Conservation (phyloP, 768 basidiomycete species). For the Collybia sordida region DNA sequence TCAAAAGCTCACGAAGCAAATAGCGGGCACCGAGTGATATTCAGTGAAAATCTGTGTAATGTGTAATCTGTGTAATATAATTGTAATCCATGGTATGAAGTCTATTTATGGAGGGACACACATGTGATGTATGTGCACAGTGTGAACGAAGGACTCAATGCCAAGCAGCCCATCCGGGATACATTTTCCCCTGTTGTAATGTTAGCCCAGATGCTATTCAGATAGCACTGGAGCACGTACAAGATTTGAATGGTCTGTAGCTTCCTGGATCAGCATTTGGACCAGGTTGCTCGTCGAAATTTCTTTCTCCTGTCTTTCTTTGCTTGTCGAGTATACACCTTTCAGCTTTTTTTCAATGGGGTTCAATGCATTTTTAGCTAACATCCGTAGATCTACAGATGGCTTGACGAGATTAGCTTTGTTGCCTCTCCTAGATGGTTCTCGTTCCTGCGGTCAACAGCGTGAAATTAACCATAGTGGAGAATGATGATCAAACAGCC, state of each 20-base stretch:
- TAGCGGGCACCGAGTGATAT: slow-evolving; percentile 23
- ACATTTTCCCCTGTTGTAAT: slow-evolving; percentile 76
- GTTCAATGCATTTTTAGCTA: slow-evolving; percentile 75
- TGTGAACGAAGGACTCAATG: slow-evolving; percentile 38
- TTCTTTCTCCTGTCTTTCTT: slow-evolving; percentile 52
- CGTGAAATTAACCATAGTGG: not conserved
- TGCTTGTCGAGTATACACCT: slow-evolving; percentile 61
- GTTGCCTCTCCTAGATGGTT: slow-evolving; percentile 25
- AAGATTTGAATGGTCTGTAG: slow-evolving; percentile 72
- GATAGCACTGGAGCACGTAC: slow-evolving; percentile 21
- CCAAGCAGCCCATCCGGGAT: slow-evolving; percentile 88
- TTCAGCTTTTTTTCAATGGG: slow-evolving; percentile 85
- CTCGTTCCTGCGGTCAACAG: slow-evolving; percentile 38
- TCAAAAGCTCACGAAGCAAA: slow-evolving; percentile 61
- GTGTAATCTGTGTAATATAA: not conserved
- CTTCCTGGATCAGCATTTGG: slow-evolving; percentile 88
- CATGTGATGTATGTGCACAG: not conserved
- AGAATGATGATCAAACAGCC: not conserved
- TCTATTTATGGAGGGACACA: not conserved
- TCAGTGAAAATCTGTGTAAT: slow-evolving; percentile 4
- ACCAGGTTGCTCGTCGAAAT: slow-evolving; percentile 85
- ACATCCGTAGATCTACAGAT: slow-evolving; percentile 55
- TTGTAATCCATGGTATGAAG: not conserved
- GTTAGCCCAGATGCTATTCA: slow-evolving; percentile 7
- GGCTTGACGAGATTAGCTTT: slow-evolving; percentile 41